phyloP scores from a whole-genome alignment of 2,329 filamentous ascomycete genomes.

The Periconia sp. region DNA sequence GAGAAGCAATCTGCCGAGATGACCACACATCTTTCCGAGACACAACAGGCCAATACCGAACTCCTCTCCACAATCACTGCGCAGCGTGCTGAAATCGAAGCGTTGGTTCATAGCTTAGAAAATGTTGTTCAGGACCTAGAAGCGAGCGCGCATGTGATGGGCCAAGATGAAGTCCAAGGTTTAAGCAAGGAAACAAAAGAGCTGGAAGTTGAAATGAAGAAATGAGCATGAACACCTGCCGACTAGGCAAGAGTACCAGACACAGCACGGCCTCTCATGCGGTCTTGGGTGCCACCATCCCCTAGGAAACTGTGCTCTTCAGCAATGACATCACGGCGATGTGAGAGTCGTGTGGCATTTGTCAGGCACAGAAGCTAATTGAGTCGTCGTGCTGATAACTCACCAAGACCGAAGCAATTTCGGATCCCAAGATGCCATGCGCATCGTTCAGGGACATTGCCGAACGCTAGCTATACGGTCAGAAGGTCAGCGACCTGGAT shows the following conservation, averaged over 20 bases:
- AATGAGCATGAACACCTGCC: conserved; percentile 14
- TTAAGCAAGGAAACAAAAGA: conserved; percentile 38
- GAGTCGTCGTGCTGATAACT: neutral
- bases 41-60: conserved; percentile 56
- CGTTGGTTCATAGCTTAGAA: conserved; percentile 57
- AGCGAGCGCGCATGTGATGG: conserved; percentile 47
- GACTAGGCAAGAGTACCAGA: neutral
- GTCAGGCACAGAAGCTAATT: neutral
- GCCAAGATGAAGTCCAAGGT: conserved; percentile 39
- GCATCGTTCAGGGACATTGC: neutral
- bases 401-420: neutral
- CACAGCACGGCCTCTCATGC: neutral
- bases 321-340: neutral
- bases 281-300: neutral
- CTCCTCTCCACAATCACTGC: conserved; percentile 54
- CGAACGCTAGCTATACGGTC: neutral
- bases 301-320: neutral
- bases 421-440: neutral
- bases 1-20: conserved; percentile 53
- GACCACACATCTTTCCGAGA: conserved; percentile 51
- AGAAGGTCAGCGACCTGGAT: neutral
- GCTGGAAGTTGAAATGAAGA: conserved; percentile 40
- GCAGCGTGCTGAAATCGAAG: conserved; percentile 61
- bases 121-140: conserved; percentile 60
- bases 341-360: neutral